Evolutionary conservation across 2,329 filamentous ascomycete species (phyloP).

Genomic region (Diaporthe sp.): DNA sequence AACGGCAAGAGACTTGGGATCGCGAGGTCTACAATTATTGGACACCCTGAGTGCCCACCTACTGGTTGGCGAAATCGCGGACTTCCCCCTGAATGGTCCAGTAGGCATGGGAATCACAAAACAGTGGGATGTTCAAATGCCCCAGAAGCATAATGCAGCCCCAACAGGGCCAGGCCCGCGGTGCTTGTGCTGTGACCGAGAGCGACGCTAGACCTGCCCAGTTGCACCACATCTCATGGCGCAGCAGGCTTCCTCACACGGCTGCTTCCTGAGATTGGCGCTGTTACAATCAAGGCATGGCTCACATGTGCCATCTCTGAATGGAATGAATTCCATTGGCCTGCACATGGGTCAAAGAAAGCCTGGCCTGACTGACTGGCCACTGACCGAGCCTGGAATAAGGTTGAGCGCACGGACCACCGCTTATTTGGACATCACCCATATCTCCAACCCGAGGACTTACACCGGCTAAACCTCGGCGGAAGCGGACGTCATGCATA

Average conservation of each 20-base stretch:
- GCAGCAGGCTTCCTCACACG: neutral
- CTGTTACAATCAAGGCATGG: no score
- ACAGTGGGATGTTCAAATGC: accelerated
- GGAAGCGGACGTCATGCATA: neutral
- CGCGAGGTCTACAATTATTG: neutral
- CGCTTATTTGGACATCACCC: conserved; percentile 20
- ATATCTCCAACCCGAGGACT: neutral
- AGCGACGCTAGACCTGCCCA: neutral
- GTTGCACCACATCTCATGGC: neutral
- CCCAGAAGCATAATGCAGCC: neutral
- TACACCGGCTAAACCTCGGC: conserved; percentile 26
- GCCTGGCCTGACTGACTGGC: neutral
- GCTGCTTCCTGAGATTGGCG: neutral
- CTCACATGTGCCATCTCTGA: neutral
- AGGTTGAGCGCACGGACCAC: conserved; percentile 3
- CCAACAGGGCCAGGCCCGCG: neutral
- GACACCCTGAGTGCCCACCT: neutral
- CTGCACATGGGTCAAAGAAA: neutral
- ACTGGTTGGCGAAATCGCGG: neutral
- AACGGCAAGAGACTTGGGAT: neutral
- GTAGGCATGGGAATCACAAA: neutral
- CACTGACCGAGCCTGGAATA: neutral
- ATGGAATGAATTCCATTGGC: neutral
- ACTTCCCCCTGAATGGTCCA: neutral
- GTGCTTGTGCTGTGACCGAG: no score